Evolutionary conservation across 2,329 filamentous ascomycete species (phyloP).

Genomic region (Fusarium sp.): DNA sequence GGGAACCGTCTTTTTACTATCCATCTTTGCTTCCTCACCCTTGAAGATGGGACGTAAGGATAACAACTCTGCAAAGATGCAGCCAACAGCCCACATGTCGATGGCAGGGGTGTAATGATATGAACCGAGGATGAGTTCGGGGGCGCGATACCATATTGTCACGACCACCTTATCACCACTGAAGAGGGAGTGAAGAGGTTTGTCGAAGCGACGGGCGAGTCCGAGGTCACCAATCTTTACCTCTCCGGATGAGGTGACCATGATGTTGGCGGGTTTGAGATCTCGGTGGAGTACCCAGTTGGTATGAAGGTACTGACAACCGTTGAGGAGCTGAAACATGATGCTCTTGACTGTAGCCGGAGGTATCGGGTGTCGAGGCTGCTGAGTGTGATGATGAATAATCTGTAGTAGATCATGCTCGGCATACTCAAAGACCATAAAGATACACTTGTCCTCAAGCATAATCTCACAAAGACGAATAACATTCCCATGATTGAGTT

Average conservation of each 20-base stretch:
- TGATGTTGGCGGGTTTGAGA: slow-evolving; percentile 97
- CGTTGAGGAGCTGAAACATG: slow-evolving; percentile 95
- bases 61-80: slow-evolving; percentile 95
- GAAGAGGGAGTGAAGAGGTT: slow-evolving; percentile 91
- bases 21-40: slow-evolving; percentile 98
- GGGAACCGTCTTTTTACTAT: slow-evolving; percentile 95
- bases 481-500: slow-evolving; percentile 88
- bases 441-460: slow-evolving; percentile 98
- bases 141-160: slow-evolving; percentile 98
- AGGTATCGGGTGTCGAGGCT: slow-evolving; percentile 88
- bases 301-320: slow-evolving; percentile 91
- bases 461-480: slow-evolving; percentile 95
- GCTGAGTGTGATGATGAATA: slow-evolving; percentile 96
- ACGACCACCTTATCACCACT: slow-evolving; percentile 98
- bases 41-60: slow-evolving; percentile 96
- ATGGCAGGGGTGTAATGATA: slow-evolving; percentile 98
- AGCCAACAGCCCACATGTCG: slow-evolving; percentile 97
- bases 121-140: slow-evolving; percentile 90
- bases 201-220: slow-evolving; percentile 91
- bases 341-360: slow-evolving; percentile 91
- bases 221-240: slow-evolving; percentile 97
- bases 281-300: slow-evolving; percentile 99
- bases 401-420: slow-evolving; percentile 98
- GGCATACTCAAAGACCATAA: slow-evolving; percentile 99
- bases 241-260: slow-evolving; percentile 90